Conservation (phyloP, 1,284 basidiomycete genomes). For the Cryptococcus sp. region DNA sequence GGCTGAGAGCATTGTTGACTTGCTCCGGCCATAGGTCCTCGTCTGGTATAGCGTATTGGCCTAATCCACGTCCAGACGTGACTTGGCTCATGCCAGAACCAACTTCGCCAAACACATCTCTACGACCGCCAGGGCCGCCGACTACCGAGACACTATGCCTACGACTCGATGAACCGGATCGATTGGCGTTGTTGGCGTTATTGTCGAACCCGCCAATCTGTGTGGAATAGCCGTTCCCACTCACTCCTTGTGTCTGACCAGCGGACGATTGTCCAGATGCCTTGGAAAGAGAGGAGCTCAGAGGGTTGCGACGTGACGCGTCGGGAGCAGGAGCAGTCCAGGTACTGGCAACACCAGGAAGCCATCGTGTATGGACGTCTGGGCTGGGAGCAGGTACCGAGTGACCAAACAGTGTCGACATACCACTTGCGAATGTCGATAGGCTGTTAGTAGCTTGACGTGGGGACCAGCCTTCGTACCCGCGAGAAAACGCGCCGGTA, state of each 20-base stretch:
- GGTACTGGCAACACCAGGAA: neutral
- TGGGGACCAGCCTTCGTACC: constrained; percentile 26
- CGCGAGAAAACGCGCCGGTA: constrained; percentile 15
- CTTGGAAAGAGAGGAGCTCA: too few species aligned
- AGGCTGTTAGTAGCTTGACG: constrained; percentile 34
- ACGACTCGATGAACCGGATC: constrained; percentile 68
- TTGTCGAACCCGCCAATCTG: constrained; percentile 28
- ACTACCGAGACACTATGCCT: constrained; percentile 82
- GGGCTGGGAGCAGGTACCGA: neutral
- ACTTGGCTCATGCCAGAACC: constrained; percentile 64
- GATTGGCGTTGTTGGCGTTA: constrained; percentile 7
- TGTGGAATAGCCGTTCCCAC: constrained; percentile 22
- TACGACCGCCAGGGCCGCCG: constrained; percentile 35
- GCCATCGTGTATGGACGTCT: neutral
- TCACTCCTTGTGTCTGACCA: constrained; percentile 16
- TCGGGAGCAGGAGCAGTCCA: too few species aligned
- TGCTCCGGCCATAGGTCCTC: constrained; percentile 68
- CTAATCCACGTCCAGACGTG: constrained; percentile 50
- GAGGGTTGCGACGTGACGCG: too few species aligned
- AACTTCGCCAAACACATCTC: constrained; percentile 50
- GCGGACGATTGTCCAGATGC: constrained; percentile 18
- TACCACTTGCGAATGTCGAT: constrained; percentile 38
- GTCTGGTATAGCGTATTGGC: constrained; percentile 57
- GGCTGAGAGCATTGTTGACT: constrained; percentile 59
- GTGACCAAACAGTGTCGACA: constrained; percentile 7